Percentiles rank a stretch among this genome's conserved stretches.
phyloP scores from a whole-genome alignment of 2,329 filamentous ascomycete genomes.

The Septoria linicola region DNA sequence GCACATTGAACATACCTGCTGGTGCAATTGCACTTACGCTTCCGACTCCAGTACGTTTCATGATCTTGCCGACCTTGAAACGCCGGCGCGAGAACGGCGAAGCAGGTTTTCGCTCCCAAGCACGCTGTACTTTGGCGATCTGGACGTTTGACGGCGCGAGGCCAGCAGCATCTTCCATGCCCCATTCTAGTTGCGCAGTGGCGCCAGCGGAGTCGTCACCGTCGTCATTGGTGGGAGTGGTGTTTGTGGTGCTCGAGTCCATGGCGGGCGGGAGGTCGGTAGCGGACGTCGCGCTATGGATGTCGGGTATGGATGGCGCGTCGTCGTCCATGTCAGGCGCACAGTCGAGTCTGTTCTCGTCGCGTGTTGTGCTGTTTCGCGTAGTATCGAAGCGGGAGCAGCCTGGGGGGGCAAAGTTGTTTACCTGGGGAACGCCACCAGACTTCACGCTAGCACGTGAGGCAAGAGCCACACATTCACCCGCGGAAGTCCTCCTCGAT shows the following conservation, averaged over 20 bases:
- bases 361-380: neutral
- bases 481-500: neutral
- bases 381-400: constrained; percentile 3
- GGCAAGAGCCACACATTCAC: neutral
- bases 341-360: neutral
- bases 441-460: constrained; percentile 1
- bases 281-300: neutral
- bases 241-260: no score
- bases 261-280: neutral
- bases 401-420: neutral
- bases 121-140: constrained; percentile 45
- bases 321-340: constrained; percentile 5
- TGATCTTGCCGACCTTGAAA: constrained; percentile 43
- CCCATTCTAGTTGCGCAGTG: constrained; percentile 36
- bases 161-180: constrained; percentile 42
- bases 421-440: neutral
- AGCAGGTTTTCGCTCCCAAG: constrained; percentile 51
- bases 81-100: constrained; percentile 42
- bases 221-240: neutral
- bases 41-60: constrained; percentile 40
- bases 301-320: constrained; percentile 10
- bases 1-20: constrained; percentile 13
- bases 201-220: constrained; percentile 1
- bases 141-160: constrained; percentile 45
- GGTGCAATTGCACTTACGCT: constrained; percentile 6